phyloP scores from a whole-genome alignment of 2,329 filamentous ascomycete species.

The Amesomyces nigricolor region DNA sequence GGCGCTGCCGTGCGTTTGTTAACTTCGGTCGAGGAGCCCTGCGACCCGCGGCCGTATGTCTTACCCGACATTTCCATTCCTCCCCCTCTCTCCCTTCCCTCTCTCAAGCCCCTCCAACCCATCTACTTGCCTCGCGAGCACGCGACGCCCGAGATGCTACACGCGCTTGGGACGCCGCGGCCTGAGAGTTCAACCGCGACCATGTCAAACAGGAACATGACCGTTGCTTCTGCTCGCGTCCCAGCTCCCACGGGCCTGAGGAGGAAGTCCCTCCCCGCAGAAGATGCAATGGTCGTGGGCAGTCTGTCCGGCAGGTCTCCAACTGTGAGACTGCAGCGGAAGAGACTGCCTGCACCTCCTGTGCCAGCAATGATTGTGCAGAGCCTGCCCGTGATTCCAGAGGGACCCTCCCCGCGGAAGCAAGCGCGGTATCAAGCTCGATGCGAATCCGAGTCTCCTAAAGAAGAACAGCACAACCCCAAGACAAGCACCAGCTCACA shows the following conservation, averaged over 20 bases:
- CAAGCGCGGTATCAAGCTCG: constrained; percentile 25
- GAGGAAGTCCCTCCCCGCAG: constrained; percentile 24
- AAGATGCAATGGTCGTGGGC: neutral
- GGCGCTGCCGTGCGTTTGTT: constrained; percentile 54
- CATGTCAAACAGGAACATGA: neutral
- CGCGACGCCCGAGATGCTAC: constrained; percentile 9
- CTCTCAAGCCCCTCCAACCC: constrained; percentile 8
- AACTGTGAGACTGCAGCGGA: constrained; percentile 50
- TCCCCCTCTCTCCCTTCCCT: constrained; percentile 19
- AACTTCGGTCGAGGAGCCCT: constrained; percentile 56
- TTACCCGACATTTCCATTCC: constrained; percentile 26
- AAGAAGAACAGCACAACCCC: constrained; percentile 6
- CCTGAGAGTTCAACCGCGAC: neutral
- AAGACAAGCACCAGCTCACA: constrained; percentile 37
- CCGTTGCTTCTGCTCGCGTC: constrained; percentile 7
- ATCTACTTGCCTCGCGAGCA: constrained; percentile 25
- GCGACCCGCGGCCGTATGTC: constrained; percentile 52
- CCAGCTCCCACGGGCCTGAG: constrained; percentile 19
- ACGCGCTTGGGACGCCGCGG: constrained; percentile 1
- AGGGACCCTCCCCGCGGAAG: constrained; percentile 44
- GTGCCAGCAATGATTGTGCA: constrained; percentile 35
- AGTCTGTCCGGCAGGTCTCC: constrained; percentile 22
- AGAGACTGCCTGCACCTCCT: constrained; percentile 30
- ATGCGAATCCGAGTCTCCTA: constrained; percentile 16
- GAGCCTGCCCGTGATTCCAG: constrained; percentile 46